Conservation (phyloP, 768 basidiomycete species). For the Clavaria fumosa region DNA sequence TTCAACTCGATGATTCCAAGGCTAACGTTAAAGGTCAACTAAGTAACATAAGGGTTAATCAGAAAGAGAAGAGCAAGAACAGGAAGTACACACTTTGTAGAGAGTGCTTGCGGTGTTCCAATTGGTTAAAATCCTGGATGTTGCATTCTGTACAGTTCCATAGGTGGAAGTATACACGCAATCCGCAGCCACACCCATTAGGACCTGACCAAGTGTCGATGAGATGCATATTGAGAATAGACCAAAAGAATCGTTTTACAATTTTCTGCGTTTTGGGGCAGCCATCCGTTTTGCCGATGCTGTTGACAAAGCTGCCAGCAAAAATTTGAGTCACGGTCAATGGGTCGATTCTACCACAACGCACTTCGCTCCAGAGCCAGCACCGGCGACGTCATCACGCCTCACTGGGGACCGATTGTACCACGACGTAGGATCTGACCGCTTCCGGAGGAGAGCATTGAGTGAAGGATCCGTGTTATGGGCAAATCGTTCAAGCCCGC, state of each 20-base stretch:
- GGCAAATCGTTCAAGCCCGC: slow-evolving; percentile 53
- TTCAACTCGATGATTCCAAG: slow-evolving; percentile 71
- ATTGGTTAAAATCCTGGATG: slow-evolving; percentile 56
- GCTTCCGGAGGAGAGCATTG: slow-evolving; percentile 34
- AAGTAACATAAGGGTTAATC: slow-evolving; percentile 7
- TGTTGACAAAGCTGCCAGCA: slow-evolving; percentile 40
- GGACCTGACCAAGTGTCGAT: slow-evolving; percentile 24
- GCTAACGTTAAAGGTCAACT: slow-evolving; percentile 70
- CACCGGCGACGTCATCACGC: slow-evolving; percentile 42
- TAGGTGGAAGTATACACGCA: slow-evolving; percentile 61
- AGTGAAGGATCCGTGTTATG: slow-evolving; percentile 47
- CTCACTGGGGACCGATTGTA: slow-evolving; percentile 26
- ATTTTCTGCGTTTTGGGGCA: slow-evolving; percentile 64
- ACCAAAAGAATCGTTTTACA: slow-evolving; percentile 23
- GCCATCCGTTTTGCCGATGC: slow-evolving; percentile 53
- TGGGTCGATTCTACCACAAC: slow-evolving; percentile 9
- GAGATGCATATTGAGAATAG: neutral
- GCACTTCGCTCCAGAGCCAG: slow-evolving; percentile 39
- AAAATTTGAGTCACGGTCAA: slow-evolving; percentile 5
- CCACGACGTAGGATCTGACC: slow-evolving; percentile 19
- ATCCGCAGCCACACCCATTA: slow-evolving; percentile 82
- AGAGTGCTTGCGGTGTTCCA: slow-evolving; percentile 67
- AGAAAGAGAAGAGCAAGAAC: slow-evolving; percentile 1
- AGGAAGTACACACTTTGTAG: slow-evolving; percentile 39
- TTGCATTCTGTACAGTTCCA: slow-evolving; percentile 48